Percentiles rank a stretch among this genome's conserved stretches.
Conservation (phyloP, 2,329 filamentous ascomycete genomes). For the Monosporascus sp. region DNA sequence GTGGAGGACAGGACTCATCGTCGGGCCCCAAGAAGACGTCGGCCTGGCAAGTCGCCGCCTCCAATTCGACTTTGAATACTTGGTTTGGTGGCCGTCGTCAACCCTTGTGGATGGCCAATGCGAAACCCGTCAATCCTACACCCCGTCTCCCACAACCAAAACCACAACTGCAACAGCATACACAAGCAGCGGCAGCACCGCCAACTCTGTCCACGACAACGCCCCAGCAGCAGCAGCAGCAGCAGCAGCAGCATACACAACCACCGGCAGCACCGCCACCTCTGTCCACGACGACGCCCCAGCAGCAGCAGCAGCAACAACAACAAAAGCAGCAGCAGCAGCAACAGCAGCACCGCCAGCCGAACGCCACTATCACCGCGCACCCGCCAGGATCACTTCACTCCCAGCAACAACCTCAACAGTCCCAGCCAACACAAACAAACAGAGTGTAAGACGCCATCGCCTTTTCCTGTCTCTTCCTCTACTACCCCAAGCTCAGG, state of each 20-base stretch:
- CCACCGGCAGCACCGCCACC: slow-evolving; percentile 6
- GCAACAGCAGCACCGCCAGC: neutral
- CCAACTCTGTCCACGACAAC: slow-evolving; percentile 1
- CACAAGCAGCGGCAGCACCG: slow-evolving; percentile 5
- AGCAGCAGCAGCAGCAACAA: neutral
- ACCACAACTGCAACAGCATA: slow-evolving; percentile 4
- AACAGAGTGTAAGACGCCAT: neutral
- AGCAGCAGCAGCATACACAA: neutral
- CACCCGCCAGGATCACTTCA: neutral
- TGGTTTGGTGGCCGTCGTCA: slow-evolving; percentile 33
- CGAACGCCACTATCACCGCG: neutral
- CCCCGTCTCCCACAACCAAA: slow-evolving; percentile 19
- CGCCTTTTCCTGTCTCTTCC: neutral
- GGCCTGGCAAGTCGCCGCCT: slow-evolving; percentile 28
- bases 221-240: neutral
- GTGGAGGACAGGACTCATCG: slow-evolving; percentile 9
- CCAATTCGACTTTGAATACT: slow-evolving; percentile 36
- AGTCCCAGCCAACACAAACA: neutral
- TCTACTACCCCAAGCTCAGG: neutral
- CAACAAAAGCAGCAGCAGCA: neutral
- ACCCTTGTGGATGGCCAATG: slow-evolving; percentile 28
- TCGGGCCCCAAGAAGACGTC: slow-evolving; percentile 6
- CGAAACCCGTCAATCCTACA: slow-evolving; percentile 23
- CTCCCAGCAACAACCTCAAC: neutral
- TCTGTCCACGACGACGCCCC: neutral